Evolutionary conservation across 2,329 filamentous ascomycete species (phyloP), one percentile per base, ranked within the genome.

Genomic region (Tolypocladium album): DNA sequence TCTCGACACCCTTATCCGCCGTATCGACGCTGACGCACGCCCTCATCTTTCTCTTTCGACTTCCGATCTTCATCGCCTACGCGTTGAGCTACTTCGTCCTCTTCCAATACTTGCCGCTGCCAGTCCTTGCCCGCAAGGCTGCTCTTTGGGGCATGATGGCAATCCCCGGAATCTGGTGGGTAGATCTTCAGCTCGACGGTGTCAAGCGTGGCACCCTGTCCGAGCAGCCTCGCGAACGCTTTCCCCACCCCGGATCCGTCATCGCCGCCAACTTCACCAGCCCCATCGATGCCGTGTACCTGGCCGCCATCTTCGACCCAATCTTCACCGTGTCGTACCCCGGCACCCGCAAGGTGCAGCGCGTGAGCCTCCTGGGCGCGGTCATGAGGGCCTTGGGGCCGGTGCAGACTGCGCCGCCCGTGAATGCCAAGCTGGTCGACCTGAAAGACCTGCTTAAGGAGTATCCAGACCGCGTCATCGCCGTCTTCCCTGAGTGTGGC

Each of bases 171-270:
- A 90, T 99, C 61, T 97, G 92, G 92, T 97, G 93, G 93, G 88
- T 97, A 60, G 94, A 99, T 74, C 79, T 99, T n/a, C 93, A 97
- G 74, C 90, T 99, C 65, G 94, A 99, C 72, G 93, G 93, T 61
- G 94, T 99, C 59, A 92, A 90, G 75, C 90, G 92, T 76, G 94
- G 94, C 76, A 92, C 88, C 34, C 79, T 96, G 39, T 87, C 88
- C 55, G 87, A 88, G 68, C 87, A 92, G 67, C 86, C 88, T 45
- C 78, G 81, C 60, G 80, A 86, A 61, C 85, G 90, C 47, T 84
- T 97, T 22, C 94, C 94, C 1, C 84, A 88, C 60, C 84, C 88
- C 5, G 86, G 89, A 55, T 89, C 88, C 60, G 81, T 99, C 66
- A 94, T 99, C 67, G 92, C 91, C 56, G 88, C 90, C 58, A 94